Percentiles rank a stretch among this genome's conserved stretches.
Evolutionary conservation across 75 land plant genomes (phyloP).

Genomic region (Gnetum montanum): DNA sequence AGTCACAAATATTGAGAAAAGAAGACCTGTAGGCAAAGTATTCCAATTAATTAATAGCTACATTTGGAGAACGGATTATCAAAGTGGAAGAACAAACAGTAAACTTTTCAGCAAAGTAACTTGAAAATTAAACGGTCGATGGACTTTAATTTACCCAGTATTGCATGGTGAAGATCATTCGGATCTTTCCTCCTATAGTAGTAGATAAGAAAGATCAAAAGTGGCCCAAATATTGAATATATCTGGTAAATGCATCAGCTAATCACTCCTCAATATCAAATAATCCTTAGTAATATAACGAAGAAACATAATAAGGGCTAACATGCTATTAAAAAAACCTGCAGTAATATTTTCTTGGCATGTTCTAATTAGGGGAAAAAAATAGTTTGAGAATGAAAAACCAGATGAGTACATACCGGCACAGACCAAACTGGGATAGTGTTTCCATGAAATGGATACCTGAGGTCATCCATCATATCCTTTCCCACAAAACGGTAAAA

Average conservation of each 20-base stretch:
- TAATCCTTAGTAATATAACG: too few species aligned
- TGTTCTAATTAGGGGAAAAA: neutral
- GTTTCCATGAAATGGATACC: constrained; percentile 43
- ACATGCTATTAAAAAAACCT: too few species aligned
- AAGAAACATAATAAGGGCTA: neutral
- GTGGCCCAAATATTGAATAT: constrained; percentile 23
- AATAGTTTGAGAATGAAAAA: neutral
- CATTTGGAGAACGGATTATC: neutral
- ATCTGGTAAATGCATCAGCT: constrained; percentile 20
- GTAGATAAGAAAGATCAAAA: constrained; percentile 11
- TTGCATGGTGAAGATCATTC: constrained; percentile 35
- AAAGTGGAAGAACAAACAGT: neutral
- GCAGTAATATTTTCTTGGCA: too few species aligned
- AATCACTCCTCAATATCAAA: neutral
- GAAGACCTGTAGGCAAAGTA: constrained; percentile 28
- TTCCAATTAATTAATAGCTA: too few species aligned
- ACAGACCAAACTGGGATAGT: constrained; percentile 68
- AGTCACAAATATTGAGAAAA: constrained; percentile 60
- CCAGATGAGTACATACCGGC: constrained; percentile 30
- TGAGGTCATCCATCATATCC: constrained; percentile 47
- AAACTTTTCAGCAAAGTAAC: neutral
- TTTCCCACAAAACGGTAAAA: constrained; percentile 68
- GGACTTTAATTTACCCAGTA: constrained; percentile 26
- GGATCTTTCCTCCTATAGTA: constrained; percentile 21
- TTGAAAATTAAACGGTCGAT: neutral